Base-by-base conservation (phyloP, 202 grass and related monocot species). In the Dendrocalamus latiflorus region DNA sequence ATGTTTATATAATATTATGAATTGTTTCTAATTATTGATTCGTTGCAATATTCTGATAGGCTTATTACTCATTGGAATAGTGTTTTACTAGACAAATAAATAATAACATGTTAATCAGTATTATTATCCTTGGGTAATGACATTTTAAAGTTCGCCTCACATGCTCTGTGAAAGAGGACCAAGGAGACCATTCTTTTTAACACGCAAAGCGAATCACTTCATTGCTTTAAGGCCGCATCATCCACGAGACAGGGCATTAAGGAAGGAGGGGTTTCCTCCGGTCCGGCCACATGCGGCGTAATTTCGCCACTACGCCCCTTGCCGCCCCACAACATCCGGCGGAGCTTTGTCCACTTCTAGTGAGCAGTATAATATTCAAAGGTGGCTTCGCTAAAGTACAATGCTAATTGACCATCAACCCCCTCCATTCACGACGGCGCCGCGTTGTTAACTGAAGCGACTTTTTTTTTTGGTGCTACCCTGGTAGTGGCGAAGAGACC, bases 231-330 rank as follows among this genome's bases (percentile, higher is more conserved):
- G 86, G 71, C 70, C 14, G 25, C 81, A 82, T 30, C 50, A 67
- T 26, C 77, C 87, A 28, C 78, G 12, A 78, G 83, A 89, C 83
- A 74, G 13, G 77, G 86, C 81, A 60, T 62, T 62, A 68, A 88
- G 61, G 71, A 43, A 53, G 72, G 81, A 34, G 70, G 41, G 82
- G 88, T 86, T 51, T 50, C 78, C 78, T 55, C 56, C 17, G 17
- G 50, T 20, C 28, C 70, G 70, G 81, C 70, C 87, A 85, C 76
- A 55, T 55, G 75, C 43, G 34, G 49, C 54, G 68, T 54, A 33
- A 71, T 85, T 39, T 26, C 64, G 51, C 16, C 55, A 15, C 14
- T 24, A 30, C 75, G 28, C 22, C 51, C 37, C 57, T 55, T 70
- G 72, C 65, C 67, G 60, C 86, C 75, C 68, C 61, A 74, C 75